Percentiles rank a stretch among this genome's conserved stretches.
phyloP scores from a whole-genome alignment of 1,139 yeast genomes.

The Scheffersomyces lignicola region DNA sequence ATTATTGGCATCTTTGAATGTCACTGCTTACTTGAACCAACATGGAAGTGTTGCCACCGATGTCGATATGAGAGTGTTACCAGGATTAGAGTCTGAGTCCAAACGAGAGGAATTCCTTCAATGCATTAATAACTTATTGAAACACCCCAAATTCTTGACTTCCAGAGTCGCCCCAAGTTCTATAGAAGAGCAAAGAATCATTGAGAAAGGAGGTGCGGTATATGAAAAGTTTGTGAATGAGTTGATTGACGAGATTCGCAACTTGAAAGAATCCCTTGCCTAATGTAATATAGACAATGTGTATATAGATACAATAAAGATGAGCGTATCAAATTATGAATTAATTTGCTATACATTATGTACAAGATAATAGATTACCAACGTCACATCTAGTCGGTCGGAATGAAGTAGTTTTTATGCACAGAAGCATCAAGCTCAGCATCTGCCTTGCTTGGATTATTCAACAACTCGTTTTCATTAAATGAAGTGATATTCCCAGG shows the following conservation, averaged over 20 bases:
- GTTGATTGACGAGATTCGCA: constrained; percentile 56
- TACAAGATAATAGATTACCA: background rate
- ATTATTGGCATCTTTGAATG: constrained; percentile 51
- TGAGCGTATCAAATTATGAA: background rate
- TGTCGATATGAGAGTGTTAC: constrained; percentile 41
- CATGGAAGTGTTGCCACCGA: constrained; percentile 16
- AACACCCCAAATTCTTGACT: constrained; percentile 82
- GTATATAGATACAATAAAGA: constrained; percentile 3
- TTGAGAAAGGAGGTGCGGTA: constrained; percentile 45
- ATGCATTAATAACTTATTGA: constrained; percentile 65
- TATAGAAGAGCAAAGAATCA: constrained; percentile 59
- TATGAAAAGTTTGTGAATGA: constrained; percentile 44
- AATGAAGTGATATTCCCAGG: constrained; percentile 28
- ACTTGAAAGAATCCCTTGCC: constrained; percentile 40
- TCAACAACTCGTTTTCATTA: constrained; percentile 16
- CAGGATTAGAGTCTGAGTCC: constrained; percentile 60
- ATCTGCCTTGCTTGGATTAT: constrained; percentile 22
- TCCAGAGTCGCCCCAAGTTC: constrained; percentile 67
- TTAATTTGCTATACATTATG: background rate
- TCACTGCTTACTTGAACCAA: constrained; percentile 37
- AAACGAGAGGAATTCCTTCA: constrained; percentile 59
- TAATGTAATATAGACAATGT: constrained; percentile 1
- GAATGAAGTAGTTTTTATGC: constrained; percentile 14
- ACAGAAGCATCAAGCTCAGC: constrained; percentile 27
- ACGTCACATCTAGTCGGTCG: constrained; percentile 6